Evolutionary conservation across 805 yeast genomes (phyloP).

Genomic region (Kregervanrija fluxuum): DNA sequence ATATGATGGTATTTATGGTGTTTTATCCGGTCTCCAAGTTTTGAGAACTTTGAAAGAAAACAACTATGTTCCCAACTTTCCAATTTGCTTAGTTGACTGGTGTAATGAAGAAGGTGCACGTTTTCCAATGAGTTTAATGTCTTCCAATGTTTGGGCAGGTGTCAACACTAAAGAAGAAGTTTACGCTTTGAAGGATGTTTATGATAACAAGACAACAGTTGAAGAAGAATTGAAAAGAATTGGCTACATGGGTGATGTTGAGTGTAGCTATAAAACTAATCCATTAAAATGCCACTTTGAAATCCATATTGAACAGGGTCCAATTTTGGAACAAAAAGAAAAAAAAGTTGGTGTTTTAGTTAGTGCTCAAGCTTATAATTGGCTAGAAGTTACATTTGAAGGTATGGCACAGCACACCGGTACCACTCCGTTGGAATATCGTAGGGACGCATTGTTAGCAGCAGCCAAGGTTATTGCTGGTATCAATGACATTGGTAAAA

Average conservation of each 20-base stretch:
- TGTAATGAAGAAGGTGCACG: slow-evolving; percentile 77
- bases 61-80: slow-evolving; percentile 52
- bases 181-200: slow-evolving; percentile 45
- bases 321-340: slow-evolving; percentile 49
- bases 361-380: slow-evolving; percentile 60
- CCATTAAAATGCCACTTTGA: slow-evolving; percentile 68
- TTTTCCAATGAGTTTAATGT: slow-evolving; percentile 62
- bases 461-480: slow-evolving; percentile 49
- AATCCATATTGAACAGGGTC: slow-evolving; percentile 74
- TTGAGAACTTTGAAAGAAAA: slow-evolving; percentile 58
- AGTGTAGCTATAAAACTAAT: slow-evolving; percentile 40
- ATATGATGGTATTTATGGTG: slow-evolving; percentile 69
- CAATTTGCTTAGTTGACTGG: slow-evolving; percentile 63
- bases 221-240: slow-evolving; percentile 49
- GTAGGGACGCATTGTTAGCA: slow-evolving; percentile 56
- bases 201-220: slow-evolving; percentile 44
- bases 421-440: slow-evolving; percentile 55
- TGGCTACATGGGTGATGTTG: slow-evolving; percentile 50
- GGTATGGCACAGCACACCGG: slow-evolving; percentile 73
- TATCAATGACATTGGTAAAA: slow-evolving; percentile 48
- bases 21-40: slow-evolving; percentile 59
- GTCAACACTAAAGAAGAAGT: slow-evolving; percentile 38
- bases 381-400: slow-evolving; percentile 49
- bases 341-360: slow-evolving; percentile 58
- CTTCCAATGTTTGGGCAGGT: slow-evolving; percentile 64